Base-by-base conservation (phyloP, 495 filamentous ascomycete species). In the Sphaerosporella brunnea region DNA sequence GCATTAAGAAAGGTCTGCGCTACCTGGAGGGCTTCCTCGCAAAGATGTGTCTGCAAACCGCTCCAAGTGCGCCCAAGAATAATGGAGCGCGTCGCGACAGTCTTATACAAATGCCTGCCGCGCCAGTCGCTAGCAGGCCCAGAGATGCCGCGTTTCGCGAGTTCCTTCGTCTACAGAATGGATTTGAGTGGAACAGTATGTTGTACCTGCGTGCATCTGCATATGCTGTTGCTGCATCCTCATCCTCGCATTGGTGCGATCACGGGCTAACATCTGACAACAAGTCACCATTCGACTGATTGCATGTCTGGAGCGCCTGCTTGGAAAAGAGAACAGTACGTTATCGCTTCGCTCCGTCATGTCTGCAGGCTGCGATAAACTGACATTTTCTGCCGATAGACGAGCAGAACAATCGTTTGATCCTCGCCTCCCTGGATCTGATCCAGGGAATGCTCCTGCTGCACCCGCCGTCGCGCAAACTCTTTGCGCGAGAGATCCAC, bases 21-120 rank as follows among this genome's bases (percentile, higher is more conserved):
- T 88, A 94, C 65, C 83, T 96, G 40, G 90, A 97, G 65, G 90
- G 90, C 15, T 74, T 97, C 24, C 77, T 97, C 23, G 90, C 90
- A 3, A 87, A 93, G 64, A 90, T 97, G 63, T 96, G 90, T 65
- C 74, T 97, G 3, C 70, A 73, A 40, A 55, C 70, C 13, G 40
- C 40, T 8, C 40, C 40, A 18, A 19, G 20, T 8, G 43, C 35
- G 7, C 43, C 43, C 7, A 15, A 11, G 15, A 48, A 23, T 5
- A 38, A 46, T 23, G 49, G 53, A 49, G 51, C 23, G 51, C 54
- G 50, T 25, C 40, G 47, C 46, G 36, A 59, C 42, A 46, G 13
- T 43, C 28, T 26, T 4, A 44, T 38, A 32, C 47, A 39, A 52
- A 24, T 36, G 16, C 37, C 36, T 34, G 36, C 30, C 18, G 25